These are phyloP conservation scores for Diaporthe humulicola DNA, from an alignment of 2,329 filamentous ascomycete species.

Conservation along the genomic window DNA sequence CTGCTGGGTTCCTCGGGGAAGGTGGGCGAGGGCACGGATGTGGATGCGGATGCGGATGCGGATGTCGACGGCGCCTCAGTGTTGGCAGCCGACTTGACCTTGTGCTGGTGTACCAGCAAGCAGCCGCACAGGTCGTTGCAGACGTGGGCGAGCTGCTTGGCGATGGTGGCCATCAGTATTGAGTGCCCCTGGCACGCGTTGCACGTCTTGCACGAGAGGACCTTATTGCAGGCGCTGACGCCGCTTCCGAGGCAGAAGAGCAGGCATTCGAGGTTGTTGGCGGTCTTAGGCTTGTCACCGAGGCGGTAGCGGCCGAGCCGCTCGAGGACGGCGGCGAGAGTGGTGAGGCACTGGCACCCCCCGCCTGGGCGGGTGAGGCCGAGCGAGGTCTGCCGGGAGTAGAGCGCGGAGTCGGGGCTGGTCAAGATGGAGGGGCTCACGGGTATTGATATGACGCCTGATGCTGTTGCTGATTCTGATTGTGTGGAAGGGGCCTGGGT, in stretches of 20 bases:
- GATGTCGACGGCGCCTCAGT: neutral
- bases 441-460: neutral
- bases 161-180: conserved; percentile 17
- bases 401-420: too few relatives aligned
- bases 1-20: neutral
- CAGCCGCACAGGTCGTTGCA: conserved; percentile 20
- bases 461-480: too few relatives aligned
- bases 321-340: conserved; percentile 6
- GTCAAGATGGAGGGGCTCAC: neutral
- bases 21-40: neutral
- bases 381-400: neutral
- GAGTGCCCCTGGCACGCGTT: conserved; percentile 16
- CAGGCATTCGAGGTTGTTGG: conserved; percentile 5
- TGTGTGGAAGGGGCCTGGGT: neutral
- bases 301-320: conserved; percentile 18
- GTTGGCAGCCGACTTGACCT: neutral
- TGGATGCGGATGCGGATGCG: too few relatives aligned
- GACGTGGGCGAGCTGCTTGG: neutral
- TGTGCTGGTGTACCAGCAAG: neutral
- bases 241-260: conserved; percentile 13
- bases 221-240: neutral
- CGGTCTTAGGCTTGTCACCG: neutral
- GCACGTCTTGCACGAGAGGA: neutral
- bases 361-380: neutral
- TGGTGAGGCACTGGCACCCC: conserved; percentile 4